These are phyloP conservation scores for Phytophthora aleatoria DNA, from an alignment of 352 stramenopile genomes.

Conservation along the genomic window DNA sequence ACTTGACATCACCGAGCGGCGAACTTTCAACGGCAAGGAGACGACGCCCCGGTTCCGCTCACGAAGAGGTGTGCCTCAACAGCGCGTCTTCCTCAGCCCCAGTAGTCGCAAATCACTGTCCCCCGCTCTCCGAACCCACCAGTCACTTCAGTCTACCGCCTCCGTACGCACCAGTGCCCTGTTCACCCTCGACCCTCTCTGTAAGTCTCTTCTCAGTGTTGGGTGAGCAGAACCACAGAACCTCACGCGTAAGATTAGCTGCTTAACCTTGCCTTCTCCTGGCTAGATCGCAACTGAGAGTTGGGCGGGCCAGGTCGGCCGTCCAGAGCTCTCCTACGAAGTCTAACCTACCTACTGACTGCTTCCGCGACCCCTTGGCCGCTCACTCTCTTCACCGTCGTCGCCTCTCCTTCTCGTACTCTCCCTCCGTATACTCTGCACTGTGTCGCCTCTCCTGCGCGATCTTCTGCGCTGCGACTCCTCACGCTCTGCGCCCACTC, in stretches of 20 bases:
- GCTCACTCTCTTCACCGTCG: background rate
- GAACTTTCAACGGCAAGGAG: background rate
- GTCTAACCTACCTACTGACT: background rate
- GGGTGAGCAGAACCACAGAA: background rate
- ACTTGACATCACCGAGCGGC: background rate
- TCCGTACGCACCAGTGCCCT: background rate
- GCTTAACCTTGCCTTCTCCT: background rate
- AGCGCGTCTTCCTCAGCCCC: background rate
- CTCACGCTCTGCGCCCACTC: background rate
- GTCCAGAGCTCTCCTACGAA: background rate
- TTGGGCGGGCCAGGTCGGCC: background rate
- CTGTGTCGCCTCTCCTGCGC: background rate
- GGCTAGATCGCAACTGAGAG: slow-evolving; percentile 4
- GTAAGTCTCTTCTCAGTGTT: background rate
- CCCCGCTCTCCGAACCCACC: background rate
- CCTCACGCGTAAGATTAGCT: slow-evolving; percentile 1
- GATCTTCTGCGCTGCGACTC: background rate
- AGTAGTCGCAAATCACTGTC: background rate
- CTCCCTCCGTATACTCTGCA: background rate
- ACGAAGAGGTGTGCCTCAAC: background rate
- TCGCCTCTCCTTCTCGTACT: background rate
- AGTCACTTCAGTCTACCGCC: background rate
- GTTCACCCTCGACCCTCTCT: background rate
- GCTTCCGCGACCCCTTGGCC: background rate
- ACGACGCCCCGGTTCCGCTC: background rate